phyloP scores from a whole-genome alignment of 495 filamentous ascomycete species.

The Parachaetomium inaequale region DNA sequence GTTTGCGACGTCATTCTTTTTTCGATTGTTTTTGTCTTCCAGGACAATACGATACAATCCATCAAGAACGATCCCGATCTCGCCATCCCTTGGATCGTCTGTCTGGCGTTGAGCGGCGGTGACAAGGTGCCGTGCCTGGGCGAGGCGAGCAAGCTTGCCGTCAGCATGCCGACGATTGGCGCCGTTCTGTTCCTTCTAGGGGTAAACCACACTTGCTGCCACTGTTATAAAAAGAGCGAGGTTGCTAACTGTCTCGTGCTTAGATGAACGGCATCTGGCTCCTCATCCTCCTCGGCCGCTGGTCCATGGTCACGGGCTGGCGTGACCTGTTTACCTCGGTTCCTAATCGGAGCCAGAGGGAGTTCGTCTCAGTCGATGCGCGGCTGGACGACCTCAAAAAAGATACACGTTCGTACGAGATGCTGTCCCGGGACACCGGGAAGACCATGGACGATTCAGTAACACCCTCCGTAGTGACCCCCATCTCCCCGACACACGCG shows the following conservation, averaged over 20 bases:
- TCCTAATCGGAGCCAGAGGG: constrained; percentile 49
- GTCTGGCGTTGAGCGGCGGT: constrained; percentile 56
- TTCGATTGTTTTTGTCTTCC: constrained; percentile 79
- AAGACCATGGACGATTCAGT: constrained; percentile 41
- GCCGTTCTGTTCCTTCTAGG: constrained; percentile 78
- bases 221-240: background rate
- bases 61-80: constrained; percentile 52
- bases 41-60: constrained; percentile 64
- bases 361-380: constrained; percentile 88
- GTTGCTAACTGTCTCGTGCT: constrained; percentile 13
- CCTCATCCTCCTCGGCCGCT: constrained; percentile 73
- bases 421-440: constrained; percentile 60
- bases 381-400: constrained; percentile 54
- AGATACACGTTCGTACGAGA: constrained; percentile 74
- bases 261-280: constrained; percentile 83
- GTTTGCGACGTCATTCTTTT: constrained; percentile 89
- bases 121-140: constrained; percentile 63
- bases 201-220: constrained; percentile 45
- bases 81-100: constrained; percentile 63
- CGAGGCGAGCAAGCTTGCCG: constrained; percentile 54
- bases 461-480: constrained; percentile 48
- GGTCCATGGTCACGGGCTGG: constrained; percentile 83
- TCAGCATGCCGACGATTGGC: constrained; percentile 72
- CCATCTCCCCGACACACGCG: constrained; percentile 37
- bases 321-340: constrained; percentile 54